Evolutionary conservation across 306 rosid genomes (phyloP).

Genomic region (Potentilla sterilis): DNA sequence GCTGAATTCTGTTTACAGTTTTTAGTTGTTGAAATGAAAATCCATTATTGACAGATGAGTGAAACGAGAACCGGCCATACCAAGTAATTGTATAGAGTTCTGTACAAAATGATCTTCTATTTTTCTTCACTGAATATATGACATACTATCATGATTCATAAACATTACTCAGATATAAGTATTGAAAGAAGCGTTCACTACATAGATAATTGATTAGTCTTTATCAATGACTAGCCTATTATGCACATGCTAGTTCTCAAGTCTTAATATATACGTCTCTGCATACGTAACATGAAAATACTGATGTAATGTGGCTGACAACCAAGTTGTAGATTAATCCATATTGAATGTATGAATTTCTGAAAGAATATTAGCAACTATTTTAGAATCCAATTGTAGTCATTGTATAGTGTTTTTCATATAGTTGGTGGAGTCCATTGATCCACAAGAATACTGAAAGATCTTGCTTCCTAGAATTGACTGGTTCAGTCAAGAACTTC

Average conservation of each 20-base stretch:
- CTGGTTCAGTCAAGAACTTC: background rate
- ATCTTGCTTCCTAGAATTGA: slow-evolving; percentile 11
- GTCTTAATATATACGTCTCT: background rate
- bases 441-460: background rate
- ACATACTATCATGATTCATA: background rate
- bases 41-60: background rate
- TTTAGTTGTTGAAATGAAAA: background rate
- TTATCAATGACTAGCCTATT: background rate
- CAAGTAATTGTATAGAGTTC: background rate
- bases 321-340: background rate
- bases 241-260: background rate
- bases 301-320: background rate
- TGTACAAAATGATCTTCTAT: background rate
- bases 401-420: slow-evolving; percentile 2
- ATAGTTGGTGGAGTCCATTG: slow-evolving; percentile 1
- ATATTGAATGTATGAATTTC: background rate
- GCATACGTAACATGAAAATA: background rate
- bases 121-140: background rate
- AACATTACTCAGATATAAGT: background rate
- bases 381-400: background rate
- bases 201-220: background rate
- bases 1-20: background rate
- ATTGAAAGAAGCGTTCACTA: background rate
- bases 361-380: background rate
- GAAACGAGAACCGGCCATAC: background rate